Evolutionary conservation across 2,329 filamentous ascomycete genomes (phyloP).

Genomic region (Orbilia javanica): DNA sequence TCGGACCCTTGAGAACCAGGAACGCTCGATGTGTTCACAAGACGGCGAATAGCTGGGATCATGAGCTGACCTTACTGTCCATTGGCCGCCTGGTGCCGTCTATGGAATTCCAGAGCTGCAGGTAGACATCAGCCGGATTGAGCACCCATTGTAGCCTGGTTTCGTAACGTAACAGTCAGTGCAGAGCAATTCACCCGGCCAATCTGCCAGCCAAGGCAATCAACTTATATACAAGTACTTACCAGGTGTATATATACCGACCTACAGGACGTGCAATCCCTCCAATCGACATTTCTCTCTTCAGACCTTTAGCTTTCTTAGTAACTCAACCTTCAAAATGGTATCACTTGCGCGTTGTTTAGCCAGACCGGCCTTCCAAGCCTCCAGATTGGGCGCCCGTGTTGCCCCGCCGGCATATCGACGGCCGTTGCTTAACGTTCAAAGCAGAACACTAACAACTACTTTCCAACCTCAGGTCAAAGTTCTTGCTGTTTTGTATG

Average conservation of each 20-base stretch:
- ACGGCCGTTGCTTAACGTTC: constrained; percentile 29
- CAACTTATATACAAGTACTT: not conserved
- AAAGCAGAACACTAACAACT: constrained; percentile 61
- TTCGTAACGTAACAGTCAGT: constrained; percentile 1
- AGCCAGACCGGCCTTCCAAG: constrained; percentile 51
- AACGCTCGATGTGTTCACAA: constrained; percentile 18
- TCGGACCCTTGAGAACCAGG: constrained; percentile 19
- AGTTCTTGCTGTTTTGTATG: constrained; percentile 63
- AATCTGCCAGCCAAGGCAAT: constrained; percentile 6
- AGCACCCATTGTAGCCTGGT: constrained; percentile 15
- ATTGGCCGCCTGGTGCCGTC: constrained; percentile 52
- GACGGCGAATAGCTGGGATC: constrained; percentile 22
- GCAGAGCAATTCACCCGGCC: constrained; percentile 31
- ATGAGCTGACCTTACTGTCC: constrained; percentile 7
- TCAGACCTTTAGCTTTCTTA: constrained; percentile 22
- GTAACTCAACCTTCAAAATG: constrained; percentile 39
- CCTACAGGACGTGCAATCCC: not conserved
- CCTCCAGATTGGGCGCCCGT: constrained; percentile 38
- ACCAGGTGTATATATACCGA: constrained; percentile 32
- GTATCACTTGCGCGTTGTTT: constrained; percentile 55
- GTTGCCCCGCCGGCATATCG: constrained; percentile 43
- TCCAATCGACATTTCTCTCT: constrained; percentile 7
- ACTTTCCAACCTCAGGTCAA: constrained; percentile 63
- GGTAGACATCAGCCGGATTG: constrained; percentile 53
- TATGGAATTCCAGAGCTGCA: constrained; percentile 36